A percentile compares a stretch with the other conserved stretches of the same genome.
Evolutionary conservation across 345 rosid species (phyloP).

Genomic region (Gossypium sturtianum): DNA sequence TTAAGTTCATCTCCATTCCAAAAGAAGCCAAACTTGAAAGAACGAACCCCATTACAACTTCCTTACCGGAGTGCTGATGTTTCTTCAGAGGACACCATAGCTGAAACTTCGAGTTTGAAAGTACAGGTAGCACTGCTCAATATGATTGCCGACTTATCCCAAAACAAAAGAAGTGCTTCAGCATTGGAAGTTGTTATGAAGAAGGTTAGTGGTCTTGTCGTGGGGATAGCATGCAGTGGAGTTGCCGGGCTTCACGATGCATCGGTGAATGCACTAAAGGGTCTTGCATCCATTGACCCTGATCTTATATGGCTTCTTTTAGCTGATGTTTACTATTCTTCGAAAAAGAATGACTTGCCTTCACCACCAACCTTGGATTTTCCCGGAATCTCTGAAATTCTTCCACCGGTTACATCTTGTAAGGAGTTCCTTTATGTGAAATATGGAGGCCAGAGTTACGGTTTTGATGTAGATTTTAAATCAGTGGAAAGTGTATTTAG

Average conservation of each 20-base stretch:
- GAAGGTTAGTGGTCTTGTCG: slow-evolving; percentile 77
- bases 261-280: slow-evolving; percentile 58
- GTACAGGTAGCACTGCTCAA: slow-evolving; percentile 72
- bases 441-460: slow-evolving; percentile 72
- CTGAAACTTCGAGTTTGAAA: slow-evolving; percentile 72
- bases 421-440: slow-evolving; percentile 55
- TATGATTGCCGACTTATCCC: slow-evolving; percentile 68
- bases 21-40: slow-evolving; percentile 38
- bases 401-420: slow-evolving; percentile 43
- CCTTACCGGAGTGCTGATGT: slow-evolving; percentile 53
- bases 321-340: slow-evolving; percentile 71
- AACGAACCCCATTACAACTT: slow-evolving; percentile 49
- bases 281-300: slow-evolving; percentile 71
- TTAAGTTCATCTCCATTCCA: slow-evolving; percentile 62
- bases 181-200: slow-evolving; percentile 70
- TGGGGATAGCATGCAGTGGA: slow-evolving; percentile 80
- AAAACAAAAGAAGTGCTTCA: slow-evolving; percentile 55
- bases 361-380: slow-evolving; percentile 50
- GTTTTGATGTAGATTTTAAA: slow-evolving; percentile 57
- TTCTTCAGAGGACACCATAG: slow-evolving; percentile 41
- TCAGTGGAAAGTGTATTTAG: slow-evolving; percentile 55
- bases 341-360: slow-evolving; percentile 46
- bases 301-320: slow-evolving; percentile 91
- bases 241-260: slow-evolving; percentile 60
- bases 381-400: slow-evolving; percentile 34